phyloP scores from a whole-genome alignment of 495 filamentous ascomycete species.

The Podospora didyma region DNA sequence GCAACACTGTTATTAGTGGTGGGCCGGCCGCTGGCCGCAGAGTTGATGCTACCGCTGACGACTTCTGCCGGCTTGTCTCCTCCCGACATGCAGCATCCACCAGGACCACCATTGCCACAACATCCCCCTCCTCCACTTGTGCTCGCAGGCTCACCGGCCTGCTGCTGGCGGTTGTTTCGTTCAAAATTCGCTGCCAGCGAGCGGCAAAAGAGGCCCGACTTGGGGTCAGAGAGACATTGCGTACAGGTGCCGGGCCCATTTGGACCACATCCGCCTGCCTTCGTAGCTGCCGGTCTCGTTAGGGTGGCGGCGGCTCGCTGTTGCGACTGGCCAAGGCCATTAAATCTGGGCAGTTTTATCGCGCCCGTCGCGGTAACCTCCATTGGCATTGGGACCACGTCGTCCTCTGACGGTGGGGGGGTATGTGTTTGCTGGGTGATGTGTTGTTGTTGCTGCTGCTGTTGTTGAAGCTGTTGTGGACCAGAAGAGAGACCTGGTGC shows the following conservation, averaged over 20 bases:
- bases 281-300: background rate
- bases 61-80: constrained; percentile 8
- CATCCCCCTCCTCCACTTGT: constrained; percentile 51
- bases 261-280: constrained; percentile 46
- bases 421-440: constrained; percentile 52
- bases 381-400: constrained; percentile 48
- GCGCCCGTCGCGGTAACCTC: constrained; percentile 45
- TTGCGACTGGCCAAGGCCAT: constrained; percentile 17
- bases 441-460: constrained; percentile 10
- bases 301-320: constrained; percentile 1
- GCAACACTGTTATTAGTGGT: background rate
- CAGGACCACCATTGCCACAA: constrained; percentile 34
- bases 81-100: constrained; percentile 39
- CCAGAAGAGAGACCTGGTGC: too few relatives aligned
- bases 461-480: background rate
- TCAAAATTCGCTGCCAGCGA: constrained; percentile 66
- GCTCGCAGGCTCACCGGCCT: constrained; percentile 43
- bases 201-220: constrained; percentile 81
- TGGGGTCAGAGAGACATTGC: constrained; percentile 73
- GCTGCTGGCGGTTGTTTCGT: constrained; percentile 30
- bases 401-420: constrained; percentile 65
- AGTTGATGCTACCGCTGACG: background rate
- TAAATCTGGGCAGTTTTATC: constrained; percentile 45
- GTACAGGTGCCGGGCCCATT: constrained; percentile 77
- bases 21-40: background rate